Base-by-base conservation (phyloP, 129 eudicot genomes). In the Escallonia rubra region DNA sequence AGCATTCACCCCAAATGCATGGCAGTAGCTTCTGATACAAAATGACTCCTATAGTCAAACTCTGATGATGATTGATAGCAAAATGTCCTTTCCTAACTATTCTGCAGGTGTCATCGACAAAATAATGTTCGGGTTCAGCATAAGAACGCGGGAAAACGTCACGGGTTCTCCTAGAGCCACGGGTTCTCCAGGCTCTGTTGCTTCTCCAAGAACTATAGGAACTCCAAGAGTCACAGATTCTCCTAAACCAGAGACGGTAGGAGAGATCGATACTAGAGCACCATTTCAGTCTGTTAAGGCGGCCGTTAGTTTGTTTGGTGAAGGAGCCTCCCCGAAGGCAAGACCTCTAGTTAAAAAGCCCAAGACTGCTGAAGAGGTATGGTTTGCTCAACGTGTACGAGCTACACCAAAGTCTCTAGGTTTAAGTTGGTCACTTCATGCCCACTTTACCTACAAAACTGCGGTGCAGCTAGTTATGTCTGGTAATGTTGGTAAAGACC, bases 221-320 rank as follows among this genome's bases (percentile, higher is more conserved):
- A 14, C 68, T 9, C 64, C 73, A 57, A 34, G 13, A 68, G 69
- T 45, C 51, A 10, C 76, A 5, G 77, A 47, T 60, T 81, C 86
- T 69, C 86, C 71, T 2, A 68, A 63, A 43, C 63, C 78, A 43
- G 67, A 76, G 4, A 73, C 70, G 0, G 83, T 87, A 7, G 88
- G 91, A 4, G 98, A 94, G 79, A 85, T 87, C 6, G 99, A 87
- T 64, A 94, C 96, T 10, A 70, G 80, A 40, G 82, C 97, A 9
- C 99, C 99, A 0, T 87, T 87, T 65, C 89, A 83, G 70, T 94
- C 99, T 45, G 97, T 94, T 68, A 86, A 75, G 77, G 97, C 97
- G 55, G 99, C 99, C 10, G 90, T 80, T 5, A 82, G 81, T 71
- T 58, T 94, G 39, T 90, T 94, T 57, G 96, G 93, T 40, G 99